Base-by-base conservation (phyloP, 2,329 filamentous ascomycete genomes). In the Pseudogymnoascus sp. region DNA sequence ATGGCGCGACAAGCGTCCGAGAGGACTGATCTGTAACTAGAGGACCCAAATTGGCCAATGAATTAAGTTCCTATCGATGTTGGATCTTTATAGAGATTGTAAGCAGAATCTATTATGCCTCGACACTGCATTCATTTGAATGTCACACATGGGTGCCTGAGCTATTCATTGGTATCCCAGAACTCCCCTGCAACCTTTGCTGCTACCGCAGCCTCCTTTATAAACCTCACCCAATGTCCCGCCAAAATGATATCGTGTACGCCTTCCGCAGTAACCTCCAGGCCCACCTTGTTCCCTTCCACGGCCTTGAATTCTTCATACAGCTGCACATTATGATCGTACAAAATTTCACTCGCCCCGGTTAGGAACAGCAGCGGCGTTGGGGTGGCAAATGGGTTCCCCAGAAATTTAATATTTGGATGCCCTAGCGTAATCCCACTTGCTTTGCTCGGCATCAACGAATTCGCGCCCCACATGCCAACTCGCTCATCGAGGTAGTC, bases 161-260 rank as follows among this genome's bases (percentile, higher is more conserved):
- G 7, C 49, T 55, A 55, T 21, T 55, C 49, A n/a, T 55, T 55
- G 8, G 49, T 16, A 55, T 55, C 49, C 49, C 49, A 55, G 6
- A 55, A 55, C 16, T 66, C 43, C 1, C 37, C 62, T 26, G 66
- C 66, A 21, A 29, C 61, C 49, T 63, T n/a, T 23, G 62, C 23
- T 4, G 49, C 49, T 6, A 12, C 10, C 33, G 49, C 49, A 55
- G 71, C 74, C 67, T 75, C 73, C 45, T 75, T 70, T 59, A 75
- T 68, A 64, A 79, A 82, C 0, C 79, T 80, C 2, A 78, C 21
- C 1, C 73, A 14, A 16, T 71, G 64, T 0, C 76, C 79, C 1
- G 77, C 2, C 1, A 78, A 59, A 16, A 80, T 63, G 6, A 80
- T 76, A 69, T 82, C 81, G 67, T 83, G 80, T 19, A 75, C 74